Evolutionary conservation across 805 yeast species (phyloP), one percentile per base, ranked within the genome.

Genomic region (Lipomyces mesembrius): DNA sequence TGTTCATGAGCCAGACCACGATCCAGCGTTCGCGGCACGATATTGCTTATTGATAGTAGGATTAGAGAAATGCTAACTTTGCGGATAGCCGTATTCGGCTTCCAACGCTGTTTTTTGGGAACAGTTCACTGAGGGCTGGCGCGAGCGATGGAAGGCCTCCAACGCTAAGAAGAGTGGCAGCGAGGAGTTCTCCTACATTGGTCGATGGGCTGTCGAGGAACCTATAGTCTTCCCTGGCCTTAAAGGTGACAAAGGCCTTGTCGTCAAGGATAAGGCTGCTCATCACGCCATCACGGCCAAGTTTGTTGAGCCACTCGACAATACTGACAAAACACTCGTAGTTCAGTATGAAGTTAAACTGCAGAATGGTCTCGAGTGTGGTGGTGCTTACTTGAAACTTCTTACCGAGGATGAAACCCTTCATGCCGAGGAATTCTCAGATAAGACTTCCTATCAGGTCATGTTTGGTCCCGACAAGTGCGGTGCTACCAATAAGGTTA

Each of bases 381-480:
- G 97, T 59, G 98, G 98, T 63, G 94, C 96, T 1, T 93, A 92
- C 79, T 77, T 93, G 71, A 93, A 93, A 80, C 80, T 93, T 57
- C 78, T 93, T 63, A 81, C 86, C 57, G 75, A 78, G 56, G 76
- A 78, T 29, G 81, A 75, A 0, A 77, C 75, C 9, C 74, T 76
- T 27, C 77, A 74, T 63, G 81, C 79, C 46, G 76, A 78, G 52
- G 84, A 85, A 67, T 89, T 92, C 80, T 82, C 80, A 71, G 84
- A 85, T 67, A 86, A 82, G 34, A 83, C 96, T 2, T 90, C 92
- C 1, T 91, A 89, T 79, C 92, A 89, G 77, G 79, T 93, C 70
- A 89, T 93, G 94, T 93, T 93, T 80, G 98, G 98, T 25, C 98
- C 98, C 56, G 98, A 93, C 78, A 86, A 84, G 76, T 93, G 98